A percentile compares a stretch with the other conserved stretches of the same genome.
These are phyloP conservation scores for Ophiostoma quercus DNA, from an alignment of 2,329 filamentous ascomycete species.

Conservation along the genomic window DNA sequence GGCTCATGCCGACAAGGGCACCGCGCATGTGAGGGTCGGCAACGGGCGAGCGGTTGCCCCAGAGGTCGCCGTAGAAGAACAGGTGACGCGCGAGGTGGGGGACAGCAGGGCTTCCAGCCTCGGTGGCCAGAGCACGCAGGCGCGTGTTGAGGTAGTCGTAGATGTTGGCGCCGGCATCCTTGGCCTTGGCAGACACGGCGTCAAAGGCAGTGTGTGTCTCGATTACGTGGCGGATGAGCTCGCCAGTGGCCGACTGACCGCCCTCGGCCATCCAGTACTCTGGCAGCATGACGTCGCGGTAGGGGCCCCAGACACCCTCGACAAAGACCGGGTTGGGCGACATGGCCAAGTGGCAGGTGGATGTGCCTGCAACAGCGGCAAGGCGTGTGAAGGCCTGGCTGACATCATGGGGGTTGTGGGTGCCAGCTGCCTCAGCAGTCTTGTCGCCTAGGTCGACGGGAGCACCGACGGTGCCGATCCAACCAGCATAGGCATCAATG, in stretches of 20 bases:
- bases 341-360: conserved; percentile 96
- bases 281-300: conserved; percentile 87
- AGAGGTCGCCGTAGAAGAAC: conserved; percentile 98
- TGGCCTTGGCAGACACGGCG: conserved; percentile 65
- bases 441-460: conserved; percentile 73
- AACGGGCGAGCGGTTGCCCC: conserved; percentile 91
- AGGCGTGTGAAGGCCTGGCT: conserved; percentile 87
- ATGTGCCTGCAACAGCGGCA: conserved; percentile 91
- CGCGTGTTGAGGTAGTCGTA: conserved; percentile 94
- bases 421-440: conserved; percentile 55
- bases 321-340: conserved; percentile 90
- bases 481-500: conserved; percentile 96
- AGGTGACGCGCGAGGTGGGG: conserved; percentile 86
- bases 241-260: conserved; percentile 92
- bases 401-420: conserved; percentile 87
- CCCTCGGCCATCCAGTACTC: conserved; percentile 96
- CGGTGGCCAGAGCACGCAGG: conserved; percentile 68
- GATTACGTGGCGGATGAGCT: conserved; percentile 87
- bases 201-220: conserved; percentile 91
- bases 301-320: conserved; percentile 93
- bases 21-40: conserved; percentile 93
- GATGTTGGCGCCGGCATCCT: conserved; percentile 79
- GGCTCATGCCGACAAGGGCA: conserved; percentile 74
- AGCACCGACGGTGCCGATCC: conserved; percentile 97
- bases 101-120: conserved; percentile 65